Base-by-base conservation (phyloP, 805 yeast genomes). In the Lipomyces yamadae region DNA sequence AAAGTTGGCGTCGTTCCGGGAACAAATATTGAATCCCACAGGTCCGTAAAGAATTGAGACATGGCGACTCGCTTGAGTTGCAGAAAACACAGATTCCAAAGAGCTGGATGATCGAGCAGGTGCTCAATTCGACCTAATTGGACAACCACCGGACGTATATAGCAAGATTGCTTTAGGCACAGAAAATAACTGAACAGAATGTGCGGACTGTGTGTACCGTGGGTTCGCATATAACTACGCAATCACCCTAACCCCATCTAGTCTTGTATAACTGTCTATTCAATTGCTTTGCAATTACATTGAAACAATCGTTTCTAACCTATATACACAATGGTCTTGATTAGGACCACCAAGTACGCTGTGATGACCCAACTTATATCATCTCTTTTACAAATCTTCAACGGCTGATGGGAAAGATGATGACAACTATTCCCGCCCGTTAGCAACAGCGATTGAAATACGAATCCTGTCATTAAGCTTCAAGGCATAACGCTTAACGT, bases 1-100 rank as follows among this genome's bases (percentile, higher is more conserved):
- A 95, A 82, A 0, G 96, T 92, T 0, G 98, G 97, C 0, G 95
- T 85, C 0, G 97, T 86, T 0, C 99, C 99, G 4, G 98, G 98
- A 18, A 91, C 88, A 78, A 94, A 91, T 34, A 95, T 86, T 13
- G 97, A 90, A 64, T 90, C 88, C 98, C 98, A 93, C 56, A 94
- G 82, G 33, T 90, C 96, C 33, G 78, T 80, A 48, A 89, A 66
- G 75, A 81, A 80, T 42, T 34, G 58, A 42, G 69, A 56, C 70
- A 67, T 67, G 7, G 48, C 48, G 48, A 5, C 24, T 15, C 2
- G 8, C n/a, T 42, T 42, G 4, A n/a, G 48, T 15, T 18, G 10
- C 5, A 11, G 18, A 3, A 42, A 42, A 5, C 15, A n/a, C 18
- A 5, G 7, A 42, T 42, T 7, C 18, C 18, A 13, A 42, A n/a